These are phyloP conservation scores for Penicillium silybi DNA, from an alignment of 495 filamentous ascomycete genomes.

Conservation along the genomic window DNA sequence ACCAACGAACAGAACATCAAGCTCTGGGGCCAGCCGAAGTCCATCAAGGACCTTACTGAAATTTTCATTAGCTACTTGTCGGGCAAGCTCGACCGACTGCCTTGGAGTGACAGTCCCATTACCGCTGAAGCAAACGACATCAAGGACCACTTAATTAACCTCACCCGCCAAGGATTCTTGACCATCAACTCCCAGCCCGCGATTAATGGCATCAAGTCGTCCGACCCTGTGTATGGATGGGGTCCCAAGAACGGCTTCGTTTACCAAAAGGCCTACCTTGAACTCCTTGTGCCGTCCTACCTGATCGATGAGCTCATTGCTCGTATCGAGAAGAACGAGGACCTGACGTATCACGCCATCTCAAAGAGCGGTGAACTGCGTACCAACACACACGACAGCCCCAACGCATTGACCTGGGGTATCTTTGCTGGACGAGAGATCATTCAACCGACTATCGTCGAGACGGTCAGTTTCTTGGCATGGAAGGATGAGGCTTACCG, in stretches of 20 bases:
- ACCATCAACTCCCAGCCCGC: constrained; percentile 98
- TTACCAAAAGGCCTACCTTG: constrained; percentile 97
- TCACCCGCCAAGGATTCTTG: constrained; percentile 83
- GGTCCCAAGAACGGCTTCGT: constrained; percentile 93
- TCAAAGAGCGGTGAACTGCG: constrained; percentile 73
- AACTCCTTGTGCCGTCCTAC: constrained; percentile 78
- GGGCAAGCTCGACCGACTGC: constrained; percentile 74
- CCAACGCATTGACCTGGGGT: constrained; percentile 98
- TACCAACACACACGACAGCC: constrained; percentile 80
- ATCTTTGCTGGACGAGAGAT: constrained; percentile 99
- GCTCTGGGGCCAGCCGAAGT: constrained; percentile 85
- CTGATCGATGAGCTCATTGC: constrained; percentile 73
- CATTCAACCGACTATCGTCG: constrained; percentile 98
- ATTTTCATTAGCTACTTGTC: constrained; percentile 82
- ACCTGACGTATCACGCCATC: constrained; percentile 91
- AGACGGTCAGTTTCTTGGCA: constrained; percentile 94
- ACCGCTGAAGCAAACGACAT: constrained; percentile 76
- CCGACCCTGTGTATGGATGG: constrained; percentile 86
- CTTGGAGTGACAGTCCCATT: constrained; percentile 92
- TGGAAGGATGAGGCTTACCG: constrained; percentile 99
- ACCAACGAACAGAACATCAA: constrained; percentile 96
- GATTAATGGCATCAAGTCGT: constrained; percentile 87
- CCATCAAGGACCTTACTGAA: constrained; percentile 71
- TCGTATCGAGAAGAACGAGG: constrained; percentile 71
- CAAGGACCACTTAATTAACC: constrained; percentile 65